phyloP scores from a whole-genome alignment of 139 green algal genomes.

The Pedinophyceae sp. region DNA sequence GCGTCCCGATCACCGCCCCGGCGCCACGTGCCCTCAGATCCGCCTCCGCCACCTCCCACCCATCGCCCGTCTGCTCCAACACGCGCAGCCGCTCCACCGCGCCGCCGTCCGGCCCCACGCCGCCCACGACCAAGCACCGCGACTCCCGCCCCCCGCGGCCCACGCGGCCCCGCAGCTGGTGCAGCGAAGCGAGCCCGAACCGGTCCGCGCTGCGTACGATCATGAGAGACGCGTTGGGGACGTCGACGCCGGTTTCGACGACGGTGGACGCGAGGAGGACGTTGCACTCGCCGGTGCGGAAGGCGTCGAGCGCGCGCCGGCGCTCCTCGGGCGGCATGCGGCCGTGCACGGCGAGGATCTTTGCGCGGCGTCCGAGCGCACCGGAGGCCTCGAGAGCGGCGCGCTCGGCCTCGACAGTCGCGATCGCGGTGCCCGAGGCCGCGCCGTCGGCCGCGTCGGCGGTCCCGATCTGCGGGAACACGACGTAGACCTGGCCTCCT shows the following conservation, averaged over 20 bases:
- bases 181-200: conserved; percentile 84
- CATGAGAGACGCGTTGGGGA: conserved; percentile 73
- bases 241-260: conserved; percentile 80
- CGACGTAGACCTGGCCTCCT: background rate
- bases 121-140: conserved; percentile 22
- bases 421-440: too few species aligned
- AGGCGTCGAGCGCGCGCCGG: conserved; percentile 23
- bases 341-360: conserved; percentile 23
- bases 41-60: conserved; percentile 59
- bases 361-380: background rate
- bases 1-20: conserved; percentile 48
- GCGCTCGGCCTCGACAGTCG: background rate
- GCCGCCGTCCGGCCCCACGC: background rate
- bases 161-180: conserved; percentile 80
- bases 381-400: background rate
- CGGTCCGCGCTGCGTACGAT: conserved; percentile 85
- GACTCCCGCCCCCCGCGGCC: conserved; percentile 28
- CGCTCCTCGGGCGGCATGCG: conserved; percentile 52
- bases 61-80: conserved; percentile 40
- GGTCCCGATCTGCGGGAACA: background rate
- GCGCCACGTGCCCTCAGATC: conserved; percentile 49
- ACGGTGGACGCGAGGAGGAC: conserved; percentile 74
- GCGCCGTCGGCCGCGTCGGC: too few species aligned
- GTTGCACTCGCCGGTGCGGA: conserved; percentile 33
- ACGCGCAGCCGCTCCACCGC: conserved; percentile 20